Conservation (phyloP, 2,329 filamentous ascomycete genomes). For the Trichothecium roseum region DNA sequence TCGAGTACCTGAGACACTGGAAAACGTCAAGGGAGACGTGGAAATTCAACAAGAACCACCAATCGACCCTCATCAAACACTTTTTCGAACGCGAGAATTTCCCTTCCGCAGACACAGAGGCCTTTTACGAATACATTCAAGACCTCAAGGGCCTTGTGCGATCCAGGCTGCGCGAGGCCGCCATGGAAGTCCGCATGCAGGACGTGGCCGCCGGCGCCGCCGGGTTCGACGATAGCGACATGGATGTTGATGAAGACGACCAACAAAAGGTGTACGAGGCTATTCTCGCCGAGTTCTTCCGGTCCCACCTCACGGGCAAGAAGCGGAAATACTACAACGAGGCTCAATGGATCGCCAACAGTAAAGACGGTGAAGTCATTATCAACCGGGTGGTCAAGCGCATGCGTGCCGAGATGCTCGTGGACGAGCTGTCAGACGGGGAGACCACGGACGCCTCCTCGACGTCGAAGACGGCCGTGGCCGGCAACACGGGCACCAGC, state of each 20-base stretch:
- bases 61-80: conserved; percentile 77
- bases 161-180: conserved; percentile 56
- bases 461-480: conserved; percentile 16
- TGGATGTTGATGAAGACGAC: conserved; percentile 36
- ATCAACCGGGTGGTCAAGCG: conserved; percentile 50
- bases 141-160: conserved; percentile 69
- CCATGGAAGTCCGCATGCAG: conserved; percentile 48
- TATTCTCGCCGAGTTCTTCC: conserved; percentile 39
- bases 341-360: conserved; percentile 37
- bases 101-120: conserved; percentile 56
- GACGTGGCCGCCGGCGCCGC: conserved; percentile 39
- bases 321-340: conserved; percentile 44
- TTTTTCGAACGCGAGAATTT: conserved; percentile 63
- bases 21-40: conserved; percentile 59
- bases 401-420: conserved; percentile 49
- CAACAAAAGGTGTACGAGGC: conserved; percentile 40
- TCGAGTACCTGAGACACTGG: conserved; percentile 71
- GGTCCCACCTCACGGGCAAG: conserved; percentile 20
- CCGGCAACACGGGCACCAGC: conserved; percentile 14
- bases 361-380: conserved; percentile 35
- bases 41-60: conserved; percentile 96
- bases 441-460: conserved; percentile 23
- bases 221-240: conserved; percentile 38
- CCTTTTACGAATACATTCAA: conserved; percentile 67
- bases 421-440: conserved; percentile 42